Evolutionary conservation across 1,284 basidiomycete genomes (phyloP), one percentile per base, ranked within the genome.

Genomic region (Austroboletus rostrupii): DNA sequence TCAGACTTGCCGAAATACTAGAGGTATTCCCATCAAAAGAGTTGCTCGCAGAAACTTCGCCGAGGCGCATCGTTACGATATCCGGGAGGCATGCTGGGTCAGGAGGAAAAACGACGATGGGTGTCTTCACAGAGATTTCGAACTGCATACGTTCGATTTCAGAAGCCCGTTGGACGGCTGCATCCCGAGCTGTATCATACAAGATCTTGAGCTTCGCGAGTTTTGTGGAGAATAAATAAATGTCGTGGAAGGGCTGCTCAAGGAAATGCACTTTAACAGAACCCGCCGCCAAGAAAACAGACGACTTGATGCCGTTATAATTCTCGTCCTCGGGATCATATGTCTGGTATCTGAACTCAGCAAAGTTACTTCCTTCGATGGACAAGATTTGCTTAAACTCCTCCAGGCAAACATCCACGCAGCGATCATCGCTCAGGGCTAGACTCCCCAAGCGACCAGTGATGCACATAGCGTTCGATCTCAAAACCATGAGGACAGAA

Each of bases 331-430:
- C 68, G 14, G 89, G 80, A 67, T 96, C 90, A 69, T 86, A 96
- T 0, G 94, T 99, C 70, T 97, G 89, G 69, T 99, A 98, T 48
- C 81, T 83, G 72, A 99, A 94, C 67, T 97, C 91, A 21, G 94
- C 96, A 43, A 99, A 83, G 67, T 99, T 91, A 60, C 93, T 84
- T 35, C 95, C 97, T 64, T 99, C 92, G 49, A 99, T 99, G 28
- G 92, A 90, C 49, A 99, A 72, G 10, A 99, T 78, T 61, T 93
- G 83, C 62, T 91, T 90, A 75, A 96, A 97, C 49, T 85, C 80
- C 1, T 81, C 76, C 17, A 79, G 76, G 32, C 81, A 71, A 14
- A 75, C 73, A 48, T 79, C 70, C 19, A 73, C 64, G 19, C 72
- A 57, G 12, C 85, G 80, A 59, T 98, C 89, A 64, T 99, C 96